Evolutionary conservation across 371 early-diverging fungal species (phyloP), one percentile per base, ranked within the genome.

Genomic region (Mortierella sp.): DNA sequence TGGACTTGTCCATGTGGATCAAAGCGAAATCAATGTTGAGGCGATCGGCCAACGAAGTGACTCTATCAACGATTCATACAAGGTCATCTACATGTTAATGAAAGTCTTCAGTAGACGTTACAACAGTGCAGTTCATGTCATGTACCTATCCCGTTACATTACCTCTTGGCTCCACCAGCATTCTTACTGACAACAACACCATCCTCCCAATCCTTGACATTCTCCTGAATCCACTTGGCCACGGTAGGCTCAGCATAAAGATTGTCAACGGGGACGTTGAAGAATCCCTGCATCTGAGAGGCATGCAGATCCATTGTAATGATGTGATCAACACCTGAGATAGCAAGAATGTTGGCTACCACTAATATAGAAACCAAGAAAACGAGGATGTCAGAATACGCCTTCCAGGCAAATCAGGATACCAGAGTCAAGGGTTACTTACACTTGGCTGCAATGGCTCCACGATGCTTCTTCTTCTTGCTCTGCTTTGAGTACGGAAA

Each of bases 151-250:
- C 24, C 47, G 16, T 44, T 44, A 24, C 17, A 19, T 57, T 82
- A 92, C 95, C 97, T 89, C 84, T 97, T 96, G 68, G 96, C 95
- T 39, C 96, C 97, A 57, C 98, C 98, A n/a, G 98, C 95, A 80
- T 98, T 97, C 86, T 97, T 97, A 67, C 92, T 90, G 28, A 98
- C 95, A 24, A 97, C 92, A 13, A 96, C 96, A 59, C 91, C 94
- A 49, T 88, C 82, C 62, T 83, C 71, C 81, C 91, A 90, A 55
- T 93, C 88, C 28, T 91, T 86, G 31, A 94, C 90, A 67, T 87
- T 79, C 57, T 92, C 92, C n/a, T 80, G 81, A 61, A 98, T 94
- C 92, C 94, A 97, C 71, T 92, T 89, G 54, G 92, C 91, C 60
- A 97, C 89, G 25, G 88, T 88, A 37, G 99, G 98, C 78, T 97